Evolutionary conservation across 208 protist genomes (phyloP), one percentile per base, ranked within the genome.

Genomic region (Trypanosoma caninum): DNA sequence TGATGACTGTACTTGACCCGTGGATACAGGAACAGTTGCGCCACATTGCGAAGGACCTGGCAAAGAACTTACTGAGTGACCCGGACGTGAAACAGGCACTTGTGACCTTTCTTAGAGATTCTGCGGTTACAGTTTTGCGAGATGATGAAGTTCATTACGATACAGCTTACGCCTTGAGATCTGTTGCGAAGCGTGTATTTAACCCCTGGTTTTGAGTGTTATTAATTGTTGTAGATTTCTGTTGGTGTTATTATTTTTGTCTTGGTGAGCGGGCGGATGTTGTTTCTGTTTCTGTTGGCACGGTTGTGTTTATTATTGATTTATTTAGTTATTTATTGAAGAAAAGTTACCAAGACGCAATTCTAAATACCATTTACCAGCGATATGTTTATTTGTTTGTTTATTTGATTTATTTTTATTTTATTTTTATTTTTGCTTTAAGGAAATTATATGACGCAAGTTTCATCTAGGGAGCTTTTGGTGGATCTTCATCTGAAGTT

Each of bases 1-100:
- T 95, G 23, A 80, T 59, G 38, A 87, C 91, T 10, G 64, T 95
- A 38, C 78, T 80, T 18, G 87, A 93, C 51, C 81, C 82, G 13
- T 95, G 86, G 86, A 84, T 93, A 40, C 73, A 86, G 46, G 89
- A 93, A 28, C 84, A 95, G 52, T 50, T 95, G 25, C 82, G 89
- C 20, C 42, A 58, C 6, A 89, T 95, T 46, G 84, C 84, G 9
- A 87, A 84, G 50, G 82, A 92, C 35, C 78, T 90, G 53, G 77
- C 80, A 40, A 71, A 78, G 7, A 73, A 64, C 35, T 68, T 95
- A 30, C 73, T 95, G 25, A 51, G 72, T 20, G 76, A 87, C 58
- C 67, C 60, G 0, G 68, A 78, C 10, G 62, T 93, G 16, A 78
- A 84, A 56, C 45, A 52, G 16, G 76, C 65, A 14, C 72, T 95